Evolutionary conservation across 345 rosid species (phyloP).

Genomic region (Heritiera littoralis): DNA sequence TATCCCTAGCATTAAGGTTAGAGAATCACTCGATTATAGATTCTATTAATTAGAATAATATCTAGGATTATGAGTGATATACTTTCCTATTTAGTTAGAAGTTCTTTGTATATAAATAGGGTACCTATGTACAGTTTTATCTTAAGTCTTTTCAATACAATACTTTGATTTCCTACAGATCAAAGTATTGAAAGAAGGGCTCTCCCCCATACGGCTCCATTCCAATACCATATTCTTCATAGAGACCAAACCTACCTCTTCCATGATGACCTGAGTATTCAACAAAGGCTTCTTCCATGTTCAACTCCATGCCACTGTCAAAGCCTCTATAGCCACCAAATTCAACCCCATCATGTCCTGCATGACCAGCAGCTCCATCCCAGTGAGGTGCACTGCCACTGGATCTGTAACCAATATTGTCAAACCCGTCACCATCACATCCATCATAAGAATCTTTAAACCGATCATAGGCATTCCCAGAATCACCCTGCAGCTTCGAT

Average conservation of each 20-base stretch:
- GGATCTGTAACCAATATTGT: conserved; percentile 54
- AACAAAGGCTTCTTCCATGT: conserved; percentile 63
- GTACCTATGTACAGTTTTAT: no score
- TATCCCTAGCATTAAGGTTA: no score
- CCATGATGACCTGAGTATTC: conserved; percentile 75
- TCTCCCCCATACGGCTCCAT: conserved; percentile 74
- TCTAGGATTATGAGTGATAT: no score
- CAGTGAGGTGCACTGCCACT: conserved; percentile 51
- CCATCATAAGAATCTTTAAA: conserved; percentile 57
- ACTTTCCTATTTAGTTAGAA: no score
- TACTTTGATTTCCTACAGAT: no score
- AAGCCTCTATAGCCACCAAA: conserved; percentile 64
- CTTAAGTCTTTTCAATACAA: no score
- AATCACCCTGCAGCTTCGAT: conserved; percentile 49
- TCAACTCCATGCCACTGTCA: conserved; percentile 48
- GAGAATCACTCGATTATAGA: no score
- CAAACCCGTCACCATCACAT: conserved; percentile 46
- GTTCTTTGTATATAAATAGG: no score
- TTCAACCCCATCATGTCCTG: conserved; percentile 63
- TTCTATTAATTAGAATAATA: no score
- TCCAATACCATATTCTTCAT: conserved; percentile 48
- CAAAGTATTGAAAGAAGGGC: conserved; percentile 57
- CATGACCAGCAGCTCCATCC: conserved; percentile 52
- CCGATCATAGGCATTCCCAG: conserved; percentile 57
- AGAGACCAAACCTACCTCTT: conserved; percentile 58